Conservation (phyloP, 2,329 filamentous ascomycete genomes). For the Neocucurbitaria cava region DNA sequence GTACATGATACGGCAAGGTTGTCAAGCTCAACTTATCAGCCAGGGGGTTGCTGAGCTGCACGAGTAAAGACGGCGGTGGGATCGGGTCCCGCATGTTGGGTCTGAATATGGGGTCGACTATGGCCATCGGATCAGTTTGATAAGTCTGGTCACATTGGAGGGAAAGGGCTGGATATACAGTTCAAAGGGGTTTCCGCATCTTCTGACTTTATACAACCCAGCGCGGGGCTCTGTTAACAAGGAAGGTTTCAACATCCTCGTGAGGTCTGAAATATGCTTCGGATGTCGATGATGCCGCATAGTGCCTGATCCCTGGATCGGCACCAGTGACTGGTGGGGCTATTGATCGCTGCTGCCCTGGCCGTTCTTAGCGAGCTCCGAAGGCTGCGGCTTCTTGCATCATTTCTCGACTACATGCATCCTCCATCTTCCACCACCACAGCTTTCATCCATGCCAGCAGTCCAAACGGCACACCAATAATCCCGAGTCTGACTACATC, state of each 20-base stretch:
- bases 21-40: slow-evolving; percentile 67
- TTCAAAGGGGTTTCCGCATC: background rate
- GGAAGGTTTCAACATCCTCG: slow-evolving; percentile 3
- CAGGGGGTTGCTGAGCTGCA: slow-evolving; percentile 66
- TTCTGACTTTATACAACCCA: slow-evolving; percentile 8
- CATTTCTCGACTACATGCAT: slow-evolving; percentile 14
- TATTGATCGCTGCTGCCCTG: slow-evolving; percentile 9
- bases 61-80: slow-evolving; percentile 64
- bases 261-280: slow-evolving; percentile 11
- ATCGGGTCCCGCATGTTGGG: slow-evolving; percentile 75
- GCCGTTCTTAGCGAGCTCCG: slow-evolving; percentile 5
- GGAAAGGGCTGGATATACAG: slow-evolving; percentile 7
- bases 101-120: slow-evolving; percentile 20
- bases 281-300: slow-evolving; percentile 13
- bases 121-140: slow-evolving; percentile 25
- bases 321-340: slow-evolving; percentile 17
- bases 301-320: slow-evolving; percentile 12
- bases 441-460: slow-evolving; percentile 7
- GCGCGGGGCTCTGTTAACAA: slow-evolving; percentile 6
- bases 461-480: slow-evolving; percentile 7
- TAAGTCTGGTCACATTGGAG: background rate
- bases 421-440: slow-evolving; percentile 14
- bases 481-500: slow-evolving; percentile 20
- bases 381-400: slow-evolving; percentile 11
- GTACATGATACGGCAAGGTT: slow-evolving; percentile 77